phyloP scores from a whole-genome alignment of 1,284 basidiomycete genomes.

The Schizopora paradoxa region DNA sequence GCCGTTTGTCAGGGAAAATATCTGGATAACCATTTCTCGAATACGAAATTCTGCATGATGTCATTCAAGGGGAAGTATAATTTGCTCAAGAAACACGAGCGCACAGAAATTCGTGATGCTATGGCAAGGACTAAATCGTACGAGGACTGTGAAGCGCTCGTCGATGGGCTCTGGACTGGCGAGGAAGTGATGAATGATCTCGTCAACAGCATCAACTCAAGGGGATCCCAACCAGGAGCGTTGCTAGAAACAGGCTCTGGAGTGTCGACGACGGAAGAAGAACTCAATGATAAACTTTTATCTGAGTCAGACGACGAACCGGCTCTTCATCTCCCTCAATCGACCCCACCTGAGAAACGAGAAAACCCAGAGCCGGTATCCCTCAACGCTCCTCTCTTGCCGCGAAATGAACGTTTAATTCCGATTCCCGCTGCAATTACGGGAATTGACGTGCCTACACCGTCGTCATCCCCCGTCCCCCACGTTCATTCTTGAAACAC shows the following conservation, averaged over 20 bases:
- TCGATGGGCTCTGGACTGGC: constrained; percentile 52
- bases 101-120: constrained; percentile 48
- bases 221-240: constrained; percentile 20
- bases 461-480: constrained; percentile 28
- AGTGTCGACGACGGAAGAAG: constrained; percentile 19
- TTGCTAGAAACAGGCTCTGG: constrained; percentile 3
- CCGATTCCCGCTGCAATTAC: constrained; percentile 31
- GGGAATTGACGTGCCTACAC: constrained; percentile 28
- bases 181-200: constrained; percentile 57
- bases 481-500: too few relatives aligned
- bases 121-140: constrained; percentile 65
- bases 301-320: constrained; percentile 9
- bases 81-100: constrained; percentile 49
- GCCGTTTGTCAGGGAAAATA: constrained; percentile 46
- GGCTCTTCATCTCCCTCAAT: constrained; percentile 11
- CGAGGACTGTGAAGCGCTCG: constrained; percentile 52
- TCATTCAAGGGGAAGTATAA: constrained; percentile 70
- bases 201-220: constrained; percentile 44
- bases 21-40: constrained; percentile 73
- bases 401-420: constrained; percentile 32
- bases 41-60: constrained; percentile 89
- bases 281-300: constrained; percentile 10
- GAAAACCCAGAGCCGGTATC: constrained; percentile 36
- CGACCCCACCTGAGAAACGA: constrained; percentile 32
- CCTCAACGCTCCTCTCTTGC: constrained; percentile 33